A percentile compares a stretch with the other conserved stretches of the same genome.
phyloP scores from a whole-genome alignment of 768 basidiomycete genomes.

The Leccinum incarnatum region DNA sequence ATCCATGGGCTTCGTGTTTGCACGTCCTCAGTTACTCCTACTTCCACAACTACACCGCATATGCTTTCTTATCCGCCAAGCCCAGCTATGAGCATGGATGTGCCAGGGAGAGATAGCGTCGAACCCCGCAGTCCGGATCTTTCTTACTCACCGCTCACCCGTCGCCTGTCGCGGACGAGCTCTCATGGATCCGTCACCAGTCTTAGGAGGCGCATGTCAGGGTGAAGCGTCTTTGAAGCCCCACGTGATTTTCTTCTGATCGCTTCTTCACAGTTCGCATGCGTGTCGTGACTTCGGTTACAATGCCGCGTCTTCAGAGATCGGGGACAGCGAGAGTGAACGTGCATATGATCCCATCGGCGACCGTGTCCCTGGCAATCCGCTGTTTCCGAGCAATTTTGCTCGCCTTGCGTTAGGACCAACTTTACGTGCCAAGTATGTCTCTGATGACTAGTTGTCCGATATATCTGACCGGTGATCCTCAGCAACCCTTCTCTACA shows the following conservation, averaged over 20 bases:
- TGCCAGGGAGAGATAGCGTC: constrained; percentile 20
- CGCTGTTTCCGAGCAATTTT: constrained; percentile 82
- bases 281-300: constrained; percentile 14
- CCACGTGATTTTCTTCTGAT: not conserved
- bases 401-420: constrained; percentile 63
- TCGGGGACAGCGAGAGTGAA: constrained; percentile 29
- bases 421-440: constrained; percentile 57
- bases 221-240: constrained; percentile 14
- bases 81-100: constrained; percentile 14
- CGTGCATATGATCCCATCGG: constrained; percentile 48
- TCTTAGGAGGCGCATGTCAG: constrained; percentile 24
- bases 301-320: constrained; percentile 17
- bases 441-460: not conserved
- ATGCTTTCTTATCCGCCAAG: constrained; percentile 24
- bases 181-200: constrained; percentile 28
- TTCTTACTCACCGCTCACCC: constrained; percentile 17
- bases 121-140: constrained; percentile 29
- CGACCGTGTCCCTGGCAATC: constrained; percentile 69
- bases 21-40: constrained; percentile 39
- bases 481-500: constrained; percentile 28
- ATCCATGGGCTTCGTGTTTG: constrained; percentile 60
- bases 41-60: constrained; percentile 25
- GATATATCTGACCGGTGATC: constrained; percentile 1
- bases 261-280: constrained; percentile 10
- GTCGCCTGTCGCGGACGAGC: constrained; percentile 22